Evolutionary conservation across 1,139 yeast genomes (phyloP).

Genomic region (Groenewaldozyma sp.): DNA sequence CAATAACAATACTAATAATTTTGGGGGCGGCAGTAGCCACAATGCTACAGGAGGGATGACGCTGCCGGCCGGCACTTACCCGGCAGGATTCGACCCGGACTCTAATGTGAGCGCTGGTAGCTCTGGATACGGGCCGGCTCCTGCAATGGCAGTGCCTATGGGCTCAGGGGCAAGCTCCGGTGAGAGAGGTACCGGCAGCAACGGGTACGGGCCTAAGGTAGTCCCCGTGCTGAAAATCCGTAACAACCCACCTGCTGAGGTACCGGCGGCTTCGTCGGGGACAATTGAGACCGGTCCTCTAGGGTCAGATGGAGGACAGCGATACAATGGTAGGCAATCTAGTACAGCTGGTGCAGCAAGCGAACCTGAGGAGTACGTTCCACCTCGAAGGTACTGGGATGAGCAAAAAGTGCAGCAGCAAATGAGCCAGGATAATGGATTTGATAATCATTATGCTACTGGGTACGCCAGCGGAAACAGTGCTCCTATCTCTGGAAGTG

Average conservation of each 20-base stretch:
- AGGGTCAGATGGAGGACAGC: constrained; percentile 1
- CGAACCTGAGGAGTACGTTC: constrained; percentile 13
- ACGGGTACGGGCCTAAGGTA: constrained; percentile 27
- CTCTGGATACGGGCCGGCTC: constrained; percentile 6
- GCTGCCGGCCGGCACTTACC: constrained; percentile 7
- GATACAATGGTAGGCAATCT: constrained; percentile 4
- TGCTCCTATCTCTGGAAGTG: no score
- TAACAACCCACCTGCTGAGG: constrained; percentile 6
- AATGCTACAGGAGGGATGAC: constrained; percentile 14
- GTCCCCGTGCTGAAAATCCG: constrained; percentile 23
- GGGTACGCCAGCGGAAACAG: no score
- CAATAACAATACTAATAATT: background rate
- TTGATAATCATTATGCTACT: no score
- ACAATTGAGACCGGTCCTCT: constrained; percentile 3
- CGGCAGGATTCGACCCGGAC: constrained; percentile 9
- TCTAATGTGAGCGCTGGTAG: constrained; percentile 4
- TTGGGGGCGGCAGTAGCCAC: constrained; percentile 8
- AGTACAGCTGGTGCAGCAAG: constrained; percentile 4
- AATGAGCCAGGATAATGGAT: background rate
- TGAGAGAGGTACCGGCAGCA: constrained; percentile 21
- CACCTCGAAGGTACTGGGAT: constrained; percentile 18
- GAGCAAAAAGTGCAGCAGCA: constrained; percentile 6
- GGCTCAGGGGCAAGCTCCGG: constrained; percentile 25
- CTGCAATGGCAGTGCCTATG: no score
- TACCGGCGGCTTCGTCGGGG: constrained; percentile 10